Conservation (phyloP, 441 rosid genomes). For the Isatis lusitanica region DNA sequence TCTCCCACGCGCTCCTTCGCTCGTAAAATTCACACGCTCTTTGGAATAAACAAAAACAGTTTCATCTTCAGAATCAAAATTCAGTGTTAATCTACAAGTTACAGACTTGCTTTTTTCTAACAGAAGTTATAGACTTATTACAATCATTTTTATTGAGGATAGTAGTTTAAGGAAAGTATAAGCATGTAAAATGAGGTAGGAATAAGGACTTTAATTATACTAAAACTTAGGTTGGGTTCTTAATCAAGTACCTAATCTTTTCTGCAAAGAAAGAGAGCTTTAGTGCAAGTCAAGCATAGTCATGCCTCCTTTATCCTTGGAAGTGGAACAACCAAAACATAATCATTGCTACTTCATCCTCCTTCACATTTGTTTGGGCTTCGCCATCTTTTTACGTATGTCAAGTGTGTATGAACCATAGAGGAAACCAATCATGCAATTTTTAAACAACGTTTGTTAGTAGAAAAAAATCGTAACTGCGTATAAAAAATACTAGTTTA, state of each 20-base stretch:
- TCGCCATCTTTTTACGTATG: too few species aligned
- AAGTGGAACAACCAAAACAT: conserved; percentile 25
- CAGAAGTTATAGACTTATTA: background rate
- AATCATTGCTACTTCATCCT: conserved; percentile 12
- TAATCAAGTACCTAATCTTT: conserved; percentile 32
- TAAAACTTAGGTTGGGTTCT: conserved; percentile 29
- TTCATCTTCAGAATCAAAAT: background rate
- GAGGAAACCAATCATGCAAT: too few species aligned
- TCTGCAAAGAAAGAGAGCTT: conserved; percentile 24
- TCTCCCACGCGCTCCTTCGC: background rate
- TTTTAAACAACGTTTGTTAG: too few species aligned
- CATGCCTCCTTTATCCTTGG: conserved; percentile 12
- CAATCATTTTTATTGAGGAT: background rate
- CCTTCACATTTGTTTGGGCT: too few species aligned
- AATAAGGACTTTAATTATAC: conserved; percentile 6
- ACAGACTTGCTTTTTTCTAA: background rate
- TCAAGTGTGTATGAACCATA: too few species aligned
- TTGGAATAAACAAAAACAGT: background rate
- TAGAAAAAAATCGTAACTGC: too few species aligned
- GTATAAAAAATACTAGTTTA: too few species aligned
- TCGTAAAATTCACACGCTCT: background rate
- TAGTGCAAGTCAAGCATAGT: conserved; percentile 38
- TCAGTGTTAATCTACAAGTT: background rate
- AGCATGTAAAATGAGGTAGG: conserved; percentile 14
- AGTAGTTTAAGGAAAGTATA: conserved; percentile 7